These are phyloP conservation scores for Trichoderma cornu-damae DNA, from an alignment of 2,329 filamentous ascomycete species.

Conservation along the genomic window DNA sequence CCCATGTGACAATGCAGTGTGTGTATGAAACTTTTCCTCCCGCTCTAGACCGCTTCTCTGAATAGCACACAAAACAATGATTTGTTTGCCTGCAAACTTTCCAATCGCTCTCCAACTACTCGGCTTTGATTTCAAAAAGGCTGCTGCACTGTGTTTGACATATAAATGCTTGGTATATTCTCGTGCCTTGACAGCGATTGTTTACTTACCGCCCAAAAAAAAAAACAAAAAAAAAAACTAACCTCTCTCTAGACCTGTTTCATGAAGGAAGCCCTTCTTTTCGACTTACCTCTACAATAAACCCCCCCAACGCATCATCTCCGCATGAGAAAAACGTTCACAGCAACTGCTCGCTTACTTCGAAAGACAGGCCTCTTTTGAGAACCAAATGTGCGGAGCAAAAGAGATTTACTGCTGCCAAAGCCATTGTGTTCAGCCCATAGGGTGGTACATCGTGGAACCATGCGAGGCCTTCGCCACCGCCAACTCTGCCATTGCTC, in stretches of 20 bases:
- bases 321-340: background rate
- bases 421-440: background rate
- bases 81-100: background rate
- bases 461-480: background rate
- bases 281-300: background rate
- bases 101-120: background rate
- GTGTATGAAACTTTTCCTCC: background rate
- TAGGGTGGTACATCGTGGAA: constrained; percentile 17
- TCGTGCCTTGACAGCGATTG: background rate
- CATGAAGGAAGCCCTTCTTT: background rate
- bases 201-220: background rate
- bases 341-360: background rate
- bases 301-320: background rate
- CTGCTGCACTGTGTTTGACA: background rate
- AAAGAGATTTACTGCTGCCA: constrained; percentile 16
- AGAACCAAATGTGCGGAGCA: constrained; percentile 12
- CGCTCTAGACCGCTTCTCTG: background rate
- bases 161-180: background rate
- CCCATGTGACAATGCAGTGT: background rate
- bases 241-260: background rate
- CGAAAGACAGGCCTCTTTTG: background rate
- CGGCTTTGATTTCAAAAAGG: background rate
- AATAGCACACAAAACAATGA: background rate
- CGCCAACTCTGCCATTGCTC: background rate
- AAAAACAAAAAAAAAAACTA: too few species aligned